These are phyloP conservation scores for Colletotrichum falcatum DNA, from an alignment of 2,329 filamentous ascomycete species.

Conservation along the genomic window DNA sequence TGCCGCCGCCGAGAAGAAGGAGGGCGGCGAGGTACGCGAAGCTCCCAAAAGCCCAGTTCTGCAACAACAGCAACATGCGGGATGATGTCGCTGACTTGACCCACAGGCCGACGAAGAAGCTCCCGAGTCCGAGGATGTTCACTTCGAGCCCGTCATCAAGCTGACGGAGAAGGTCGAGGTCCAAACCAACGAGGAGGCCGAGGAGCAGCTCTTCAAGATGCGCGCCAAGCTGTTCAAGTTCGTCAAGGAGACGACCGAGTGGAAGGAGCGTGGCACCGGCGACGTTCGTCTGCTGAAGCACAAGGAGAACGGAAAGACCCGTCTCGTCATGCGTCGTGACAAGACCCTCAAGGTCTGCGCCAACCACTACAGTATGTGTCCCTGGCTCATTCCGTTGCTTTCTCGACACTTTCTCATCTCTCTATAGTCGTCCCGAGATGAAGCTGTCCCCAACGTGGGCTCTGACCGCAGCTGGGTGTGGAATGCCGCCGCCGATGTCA, in stretches of 20 bases:
- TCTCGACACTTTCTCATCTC: slow-evolving; percentile 33
- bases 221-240: slow-evolving; percentile 99
- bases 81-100: slow-evolving; percentile 26
- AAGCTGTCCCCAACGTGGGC: slow-evolving; percentile 97
- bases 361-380: slow-evolving; percentile 95
- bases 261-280: slow-evolving; percentile 99
- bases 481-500: slow-evolving; percentile 98
- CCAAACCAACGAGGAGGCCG: slow-evolving; percentile 98
- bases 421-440: slow-evolving; percentile 93
- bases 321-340: slow-evolving; percentile 97
- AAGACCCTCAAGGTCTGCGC: slow-evolving; percentile 99
- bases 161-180: slow-evolving; percentile 96
- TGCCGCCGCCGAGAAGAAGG: slow-evolving; percentile 67
- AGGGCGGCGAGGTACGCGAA: slow-evolving; percentile 63
- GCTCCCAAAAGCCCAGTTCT: background rate
- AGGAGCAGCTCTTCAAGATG: slow-evolving; percentile 99
- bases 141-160: slow-evolving; percentile 97
- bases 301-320: slow-evolving; percentile 97
- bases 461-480: slow-evolving; percentile 99
- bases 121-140: slow-evolving; percentile 90
- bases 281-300: slow-evolving; percentile 98
- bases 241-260: slow-evolving; percentile 89
- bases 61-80: background rate
- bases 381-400: too few species aligned
- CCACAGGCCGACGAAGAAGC: slow-evolving; percentile 76